Conservation (phyloP, 2,329 filamentous ascomycete genomes). For the Bipolaris gigantea region DNA sequence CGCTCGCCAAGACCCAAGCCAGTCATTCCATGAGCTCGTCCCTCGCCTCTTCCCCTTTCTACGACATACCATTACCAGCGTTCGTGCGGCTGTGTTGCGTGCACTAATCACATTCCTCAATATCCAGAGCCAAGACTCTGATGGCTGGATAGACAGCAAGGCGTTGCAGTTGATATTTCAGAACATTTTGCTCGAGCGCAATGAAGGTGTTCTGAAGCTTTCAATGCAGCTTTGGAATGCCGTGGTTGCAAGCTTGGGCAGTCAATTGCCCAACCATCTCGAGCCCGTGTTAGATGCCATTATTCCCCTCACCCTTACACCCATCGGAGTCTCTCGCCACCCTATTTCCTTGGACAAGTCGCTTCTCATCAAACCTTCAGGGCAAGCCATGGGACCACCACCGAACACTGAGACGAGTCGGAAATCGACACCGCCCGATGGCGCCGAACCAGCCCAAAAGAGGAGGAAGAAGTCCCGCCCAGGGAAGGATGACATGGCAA, state of each 20-base stretch:
- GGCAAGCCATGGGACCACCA: conserved; percentile 71
- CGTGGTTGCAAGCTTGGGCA: conserved; percentile 69
- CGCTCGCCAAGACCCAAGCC: conserved; percentile 73
- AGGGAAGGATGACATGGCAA: conserved; percentile 61
- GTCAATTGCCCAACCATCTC: conserved; percentile 72
- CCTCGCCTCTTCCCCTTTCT: conserved; percentile 94
- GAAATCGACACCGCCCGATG: conserved; percentile 39
- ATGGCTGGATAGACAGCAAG: conserved; percentile 90
- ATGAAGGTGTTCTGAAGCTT: conserved; percentile 76
- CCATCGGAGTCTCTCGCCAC: conserved; percentile 87
- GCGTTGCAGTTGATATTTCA: conserved; percentile 89
- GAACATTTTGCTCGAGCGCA: conserved; percentile 90
- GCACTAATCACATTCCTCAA: conserved; percentile 91
- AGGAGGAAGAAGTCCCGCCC: conserved; percentile 81
- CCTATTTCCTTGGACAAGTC: conserved; percentile 89
- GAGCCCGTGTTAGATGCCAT: conserved; percentile 75
- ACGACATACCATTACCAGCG: conserved; percentile 94
- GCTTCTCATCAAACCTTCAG: conserved; percentile 91
- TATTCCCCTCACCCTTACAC: conserved; percentile 81
- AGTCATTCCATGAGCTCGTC: conserved; percentile 89
- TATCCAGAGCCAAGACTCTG: conserved; percentile 75
- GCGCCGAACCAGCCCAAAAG: conserved; percentile 64
- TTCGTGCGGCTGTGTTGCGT: conserved; percentile 88
- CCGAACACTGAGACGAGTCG: conserved; percentile 28
- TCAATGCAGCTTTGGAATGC: conserved; percentile 88